Base-by-base conservation (phyloP, 148 eudicot genomes). In the Heliamphora exappendiculata region DNA sequence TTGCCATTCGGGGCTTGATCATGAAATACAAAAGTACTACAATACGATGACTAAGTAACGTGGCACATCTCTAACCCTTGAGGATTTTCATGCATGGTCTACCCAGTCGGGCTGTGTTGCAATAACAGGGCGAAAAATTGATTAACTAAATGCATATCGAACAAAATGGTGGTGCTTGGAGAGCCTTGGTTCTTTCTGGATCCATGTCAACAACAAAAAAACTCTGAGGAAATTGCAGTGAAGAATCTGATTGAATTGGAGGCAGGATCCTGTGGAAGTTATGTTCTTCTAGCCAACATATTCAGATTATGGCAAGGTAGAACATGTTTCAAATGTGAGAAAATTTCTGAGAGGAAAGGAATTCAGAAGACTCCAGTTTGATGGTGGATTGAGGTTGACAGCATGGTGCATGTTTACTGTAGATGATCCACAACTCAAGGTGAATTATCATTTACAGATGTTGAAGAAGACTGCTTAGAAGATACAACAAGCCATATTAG, bases 311-410 rank as follows among this genome's bases (percentile, higher is more conserved):
- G 86, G 88, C 9, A 55, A 79, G 34, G 76, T 79, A 44, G 82
- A 71, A 37, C 69, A 67, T 59, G 86, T 79, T n/a, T 78, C 78
- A 36, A 31, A 63, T 72, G 60, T 83, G 17, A 78, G 84, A 36
- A 81, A 81, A 39, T 53, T 74, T 51, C 81, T 86, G 83, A 83
- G 77, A 45, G 81, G 14, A 81, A 73, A 74, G 75, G 78, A 76
- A 60, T 86, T 34, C 20, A 53, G 53, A 83, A 74, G 77, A 83
- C 62, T 72, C 81, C 77, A 65, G 88, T 85, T 45, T 80, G 89
- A 76, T 82, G 87, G 75, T 87, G 87, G 87, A 70, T 84, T 55
- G 87, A 87, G 79, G 73, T 82, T 47, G 73, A 75, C 50, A 70
- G 78, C 68, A 66, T 77, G 78, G 83, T 83, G 59, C 81, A 86